Evolutionary conservation across 2,329 filamentous ascomycete species (phyloP).

Genomic region (Neofusicoccum cordaticola): DNA sequence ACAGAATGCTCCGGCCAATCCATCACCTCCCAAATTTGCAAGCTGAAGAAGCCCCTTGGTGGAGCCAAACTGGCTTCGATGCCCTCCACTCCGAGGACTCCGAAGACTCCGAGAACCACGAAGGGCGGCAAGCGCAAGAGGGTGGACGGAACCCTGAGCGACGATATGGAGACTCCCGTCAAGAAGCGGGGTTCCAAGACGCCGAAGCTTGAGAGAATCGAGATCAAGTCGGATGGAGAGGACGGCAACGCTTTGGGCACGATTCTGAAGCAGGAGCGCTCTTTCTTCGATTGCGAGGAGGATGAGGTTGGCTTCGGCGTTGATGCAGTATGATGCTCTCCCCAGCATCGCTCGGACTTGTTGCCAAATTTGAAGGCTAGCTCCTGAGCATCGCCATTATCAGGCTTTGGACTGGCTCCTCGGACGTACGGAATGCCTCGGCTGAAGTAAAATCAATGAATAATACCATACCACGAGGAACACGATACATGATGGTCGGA

Average conservation of each 20-base stretch:
- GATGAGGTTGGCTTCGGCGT: neutral
- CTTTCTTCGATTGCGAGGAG: neutral
- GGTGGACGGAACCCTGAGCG: neutral
- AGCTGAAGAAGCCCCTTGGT: neutral
- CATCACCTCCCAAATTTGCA: neutral
- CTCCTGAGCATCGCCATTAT: neutral
- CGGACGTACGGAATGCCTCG: neutral
- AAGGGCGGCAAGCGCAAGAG: constrained; percentile 4
- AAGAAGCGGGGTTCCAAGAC: neutral
- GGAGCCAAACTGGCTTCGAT: neutral
- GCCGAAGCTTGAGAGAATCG: neutral
- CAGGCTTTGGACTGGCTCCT: neutral
- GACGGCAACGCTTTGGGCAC: neutral
- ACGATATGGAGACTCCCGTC: neutral
- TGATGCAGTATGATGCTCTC: neutral
- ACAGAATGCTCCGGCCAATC: neutral
- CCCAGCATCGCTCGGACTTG: neutral
- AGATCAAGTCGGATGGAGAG: neutral
- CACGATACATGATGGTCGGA: neutral
- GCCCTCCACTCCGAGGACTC: neutral
- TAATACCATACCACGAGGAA: neutral
- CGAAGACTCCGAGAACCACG: neutral
- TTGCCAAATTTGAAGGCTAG: neutral
- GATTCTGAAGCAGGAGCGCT: too few relatives aligned
- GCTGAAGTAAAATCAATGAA: neutral